Conservation (phyloP, 257 asterid genomes). For the Linderniella brevidens region DNA sequence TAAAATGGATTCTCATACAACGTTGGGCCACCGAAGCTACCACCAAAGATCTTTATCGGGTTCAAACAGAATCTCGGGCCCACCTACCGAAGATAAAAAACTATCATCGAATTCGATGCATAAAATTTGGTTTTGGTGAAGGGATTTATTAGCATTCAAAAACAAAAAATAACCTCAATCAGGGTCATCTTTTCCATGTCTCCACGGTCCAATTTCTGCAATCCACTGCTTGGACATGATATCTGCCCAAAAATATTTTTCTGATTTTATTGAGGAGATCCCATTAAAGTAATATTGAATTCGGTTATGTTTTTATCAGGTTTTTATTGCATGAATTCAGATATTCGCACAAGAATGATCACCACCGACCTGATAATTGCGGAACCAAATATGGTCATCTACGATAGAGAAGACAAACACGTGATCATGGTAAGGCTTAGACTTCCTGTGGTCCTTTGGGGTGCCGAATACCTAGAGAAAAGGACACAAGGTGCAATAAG, state of each 20-base stretch:
- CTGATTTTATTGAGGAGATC: not conserved
- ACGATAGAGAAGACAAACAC: conserved; percentile 69
- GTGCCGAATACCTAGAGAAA: conserved; percentile 48
- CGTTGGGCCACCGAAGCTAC: conserved; percentile 95
- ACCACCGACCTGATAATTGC: conserved; percentile 77
- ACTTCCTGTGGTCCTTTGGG: conserved; percentile 91
- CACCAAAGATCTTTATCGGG: conserved; percentile 82
- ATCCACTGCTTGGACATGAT: conserved; percentile 29
- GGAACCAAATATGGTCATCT: conserved; percentile 92
- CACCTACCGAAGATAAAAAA: conserved; percentile 31
- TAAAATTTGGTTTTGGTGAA: not conserved
- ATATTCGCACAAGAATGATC: not conserved
- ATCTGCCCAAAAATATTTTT: conserved; percentile 24
- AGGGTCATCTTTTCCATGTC: conserved; percentile 26
- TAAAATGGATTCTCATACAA: conserved; percentile 79
- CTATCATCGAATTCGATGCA: too few species aligned
- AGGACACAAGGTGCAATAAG: not conserved
- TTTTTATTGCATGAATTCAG: too few species aligned
- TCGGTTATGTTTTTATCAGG: not conserved
- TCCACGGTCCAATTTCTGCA: not conserved
- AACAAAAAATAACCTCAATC: conserved; percentile 47
- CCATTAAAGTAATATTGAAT: not conserved
- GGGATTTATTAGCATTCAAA: not conserved
- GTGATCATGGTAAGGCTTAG: conserved; percentile 88
- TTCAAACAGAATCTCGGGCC: conserved; percentile 94